Conservation (phyloP, 1,139 yeast species). For the Wickerhamomyces sp. region DNA sequence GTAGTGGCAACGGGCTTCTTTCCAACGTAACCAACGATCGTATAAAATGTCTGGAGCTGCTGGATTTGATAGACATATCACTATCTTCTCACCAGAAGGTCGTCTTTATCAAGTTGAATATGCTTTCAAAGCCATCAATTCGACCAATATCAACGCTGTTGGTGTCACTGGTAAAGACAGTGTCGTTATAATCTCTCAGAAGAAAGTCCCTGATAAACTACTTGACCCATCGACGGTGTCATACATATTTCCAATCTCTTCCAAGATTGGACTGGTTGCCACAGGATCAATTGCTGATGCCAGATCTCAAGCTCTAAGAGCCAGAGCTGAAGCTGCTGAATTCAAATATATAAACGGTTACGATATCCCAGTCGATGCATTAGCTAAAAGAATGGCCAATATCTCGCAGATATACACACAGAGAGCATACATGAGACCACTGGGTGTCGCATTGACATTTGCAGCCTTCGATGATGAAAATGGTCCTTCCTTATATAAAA, state of each 20-base stretch:
- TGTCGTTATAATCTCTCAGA: conserved; percentile 89
- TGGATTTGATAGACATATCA: conserved; percentile 97
- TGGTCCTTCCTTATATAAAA: conserved; percentile 89
- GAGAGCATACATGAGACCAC: conserved; percentile 98
- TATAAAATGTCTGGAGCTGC: conserved; percentile 49
- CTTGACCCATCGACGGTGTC: conserved; percentile 83
- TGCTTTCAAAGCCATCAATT: conserved; percentile 95
- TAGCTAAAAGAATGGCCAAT: conserved; percentile 94
- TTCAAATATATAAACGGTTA: conserved; percentile 92
- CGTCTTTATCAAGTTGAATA: conserved; percentile 95
- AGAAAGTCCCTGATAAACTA: conserved; percentile 93
- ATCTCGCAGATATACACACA: conserved; percentile 93
- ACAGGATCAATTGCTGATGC: conserved; percentile 98
- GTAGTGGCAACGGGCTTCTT: too few relatives aligned
- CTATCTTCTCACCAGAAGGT: conserved; percentile 98
- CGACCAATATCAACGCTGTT: conserved; percentile 84
- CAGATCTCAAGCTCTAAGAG: conserved; percentile 82
- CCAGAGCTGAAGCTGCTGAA: conserved; percentile 92
- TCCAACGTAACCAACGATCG: neutral
- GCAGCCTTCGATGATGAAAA: conserved; percentile 81
- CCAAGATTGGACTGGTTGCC: conserved; percentile 82
- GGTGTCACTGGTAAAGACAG: conserved; percentile 86
- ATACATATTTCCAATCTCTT: conserved; percentile 78
- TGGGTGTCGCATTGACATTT: conserved; percentile 89
- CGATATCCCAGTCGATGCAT: conserved; percentile 92